A percentile compares a stretch with the other conserved stretches of the same genome.
Evolutionary conservation across 176 grass and related monocot species (phyloP).

Genomic region (Phoenix roebelenii): DNA sequence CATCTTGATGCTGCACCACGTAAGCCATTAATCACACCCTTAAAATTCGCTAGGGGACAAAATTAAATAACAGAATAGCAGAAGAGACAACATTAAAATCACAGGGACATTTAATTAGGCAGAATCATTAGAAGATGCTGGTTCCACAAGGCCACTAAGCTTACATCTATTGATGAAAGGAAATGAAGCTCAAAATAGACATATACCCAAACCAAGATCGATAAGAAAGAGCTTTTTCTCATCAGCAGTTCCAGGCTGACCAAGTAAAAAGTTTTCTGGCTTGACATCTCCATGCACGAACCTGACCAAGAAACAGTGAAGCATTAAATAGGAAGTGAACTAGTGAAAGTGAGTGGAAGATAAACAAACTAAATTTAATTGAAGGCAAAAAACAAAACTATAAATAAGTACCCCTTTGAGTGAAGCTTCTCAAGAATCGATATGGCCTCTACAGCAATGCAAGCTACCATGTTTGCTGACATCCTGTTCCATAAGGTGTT

Average conservation of each 20-base stretch:
- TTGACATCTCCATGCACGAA: constrained; percentile 99
- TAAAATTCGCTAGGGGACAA: neutral
- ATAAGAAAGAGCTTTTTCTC: constrained; percentile 97
- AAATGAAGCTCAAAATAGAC: neutral
- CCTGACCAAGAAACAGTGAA: constrained; percentile 33
- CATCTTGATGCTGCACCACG: constrained; percentile 74
- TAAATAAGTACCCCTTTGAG: constrained; percentile 55
- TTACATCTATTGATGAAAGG: no score
- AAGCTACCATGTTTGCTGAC: constrained; percentile 82
- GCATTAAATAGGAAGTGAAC: neutral
- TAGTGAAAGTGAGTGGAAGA: neutral
- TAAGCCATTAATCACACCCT: constrained; percentile 14
- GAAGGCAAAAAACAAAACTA: constrained; percentile 6
- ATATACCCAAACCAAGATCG: constrained; percentile 94
- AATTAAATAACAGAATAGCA: no score
- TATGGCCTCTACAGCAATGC: constrained; percentile 94
- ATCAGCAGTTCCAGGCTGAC: constrained; percentile 87
- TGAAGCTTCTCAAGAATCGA: constrained; percentile 98
- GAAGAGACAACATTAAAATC: no score
- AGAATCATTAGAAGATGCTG: no score
- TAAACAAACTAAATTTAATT: neutral
- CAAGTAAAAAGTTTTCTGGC: constrained; percentile 96
- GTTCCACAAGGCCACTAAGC: no score
- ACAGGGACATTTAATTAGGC: no score
- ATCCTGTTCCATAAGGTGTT: constrained; percentile 37